Percentiles rank a stretch among this genome's conserved stretches.
These are phyloP conservation scores for Trichocladium antarcticum DNA, from an alignment of 495 filamentous ascomycete species.

Conservation along the genomic window DNA sequence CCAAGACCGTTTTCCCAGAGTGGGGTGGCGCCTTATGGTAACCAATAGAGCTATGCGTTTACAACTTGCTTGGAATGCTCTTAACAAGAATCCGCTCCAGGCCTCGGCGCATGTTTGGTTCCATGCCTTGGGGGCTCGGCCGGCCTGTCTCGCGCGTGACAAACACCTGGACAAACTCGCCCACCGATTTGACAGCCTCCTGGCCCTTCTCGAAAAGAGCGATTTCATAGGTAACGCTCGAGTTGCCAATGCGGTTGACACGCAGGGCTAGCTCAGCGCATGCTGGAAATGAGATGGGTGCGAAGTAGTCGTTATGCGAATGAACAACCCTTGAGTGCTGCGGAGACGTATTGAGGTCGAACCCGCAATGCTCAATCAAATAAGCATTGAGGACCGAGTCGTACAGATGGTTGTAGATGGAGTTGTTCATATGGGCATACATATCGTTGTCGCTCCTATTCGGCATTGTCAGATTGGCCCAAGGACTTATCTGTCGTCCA, in stretches of 20 bases:
- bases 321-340: constrained; percentile 77
- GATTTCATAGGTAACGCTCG: constrained; percentile 87
- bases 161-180: constrained; percentile 82
- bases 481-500: too few relatives aligned
- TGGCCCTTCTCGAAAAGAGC: constrained; percentile 70
- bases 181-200: constrained; percentile 72
- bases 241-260: constrained; percentile 72
- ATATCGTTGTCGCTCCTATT: constrained; percentile 69
- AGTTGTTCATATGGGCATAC: constrained; percentile 83
- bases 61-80: constrained; percentile 10
- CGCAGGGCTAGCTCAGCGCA: constrained; percentile 70
- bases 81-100: constrained; percentile 33
- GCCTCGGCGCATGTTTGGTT: constrained; percentile 39
- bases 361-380: constrained; percentile 66
- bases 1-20: too few relatives aligned
- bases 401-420: constrained; percentile 68
- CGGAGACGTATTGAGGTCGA: constrained; percentile 55
- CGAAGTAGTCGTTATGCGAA: constrained; percentile 75
- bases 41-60: too few relatives aligned
- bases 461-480: not conserved
- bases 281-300: constrained; percentile 70
- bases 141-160: constrained; percentile 62
- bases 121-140: constrained; percentile 53
- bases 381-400: constrained; percentile 89
- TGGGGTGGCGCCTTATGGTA: too few relatives aligned